Conservation (phyloP, 768 basidiomycete genomes). For the Lactarius pseudohatsudake region DNA sequence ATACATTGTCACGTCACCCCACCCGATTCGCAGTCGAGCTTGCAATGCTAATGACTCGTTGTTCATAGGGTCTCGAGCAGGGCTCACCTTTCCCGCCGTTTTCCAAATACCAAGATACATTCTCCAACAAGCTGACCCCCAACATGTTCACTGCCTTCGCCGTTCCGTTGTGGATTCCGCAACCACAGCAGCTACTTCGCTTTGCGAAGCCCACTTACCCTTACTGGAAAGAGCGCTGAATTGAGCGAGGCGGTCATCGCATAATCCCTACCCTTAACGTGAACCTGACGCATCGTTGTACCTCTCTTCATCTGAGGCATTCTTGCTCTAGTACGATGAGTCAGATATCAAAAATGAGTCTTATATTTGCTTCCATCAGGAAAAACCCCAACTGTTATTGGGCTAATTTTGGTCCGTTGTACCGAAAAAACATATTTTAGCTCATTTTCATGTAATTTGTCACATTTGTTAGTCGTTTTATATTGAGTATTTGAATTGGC, state of each 20-base stretch:
- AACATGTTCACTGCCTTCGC: constrained; percentile 67
- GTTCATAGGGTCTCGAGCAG: constrained; percentile 56
- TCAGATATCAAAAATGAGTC: constrained; percentile 90
- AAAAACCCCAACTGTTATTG: no score
- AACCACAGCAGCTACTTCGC: constrained; percentile 58
- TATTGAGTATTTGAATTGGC: no score
- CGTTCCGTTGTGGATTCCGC: constrained; percentile 68
- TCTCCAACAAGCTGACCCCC: constrained; percentile 57
- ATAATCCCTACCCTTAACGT: constrained; percentile 91
- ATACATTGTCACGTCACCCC: constrained; percentile 53
- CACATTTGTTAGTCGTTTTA: no score
- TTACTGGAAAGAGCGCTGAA: constrained; percentile 85
- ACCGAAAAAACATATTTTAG: no score
- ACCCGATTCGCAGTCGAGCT: neutral
- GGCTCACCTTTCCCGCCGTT: constrained; percentile 73
- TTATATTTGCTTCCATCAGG: accelerated
- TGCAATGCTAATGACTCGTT: constrained; percentile 12
- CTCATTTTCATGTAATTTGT: no score
- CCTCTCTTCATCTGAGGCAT: constrained; percentile 2
- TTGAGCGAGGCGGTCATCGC: constrained; percentile 75
- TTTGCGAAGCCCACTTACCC: constrained; percentile 77
- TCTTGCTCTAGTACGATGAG: constrained; percentile 69
- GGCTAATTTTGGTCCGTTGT: no score
- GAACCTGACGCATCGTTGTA: constrained; percentile 35
- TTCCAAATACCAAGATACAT: constrained; percentile 67